Evolutionary conservation across 768 basidiomycete genomes (phyloP).

Genomic region (Pleurotus pulmonarius): DNA sequence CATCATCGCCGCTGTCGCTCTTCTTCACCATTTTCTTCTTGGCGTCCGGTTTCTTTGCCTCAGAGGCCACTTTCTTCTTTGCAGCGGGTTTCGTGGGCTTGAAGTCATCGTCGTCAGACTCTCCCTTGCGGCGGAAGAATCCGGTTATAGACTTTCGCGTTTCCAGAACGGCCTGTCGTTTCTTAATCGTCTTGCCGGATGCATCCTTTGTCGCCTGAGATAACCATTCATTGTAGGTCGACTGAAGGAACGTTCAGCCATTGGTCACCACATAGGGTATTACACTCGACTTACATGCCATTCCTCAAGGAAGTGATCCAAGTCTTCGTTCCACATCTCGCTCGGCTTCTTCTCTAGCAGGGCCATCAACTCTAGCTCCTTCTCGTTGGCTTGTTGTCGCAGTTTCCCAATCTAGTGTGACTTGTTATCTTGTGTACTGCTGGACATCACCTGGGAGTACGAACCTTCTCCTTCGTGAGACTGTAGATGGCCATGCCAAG

Average conservation of each 20-base stretch:
- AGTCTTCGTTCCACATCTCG: slow-evolving; percentile 86
- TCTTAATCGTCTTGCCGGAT: slow-evolving; percentile 45
- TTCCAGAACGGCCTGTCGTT: slow-evolving; percentile 24
- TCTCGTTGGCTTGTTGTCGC: slow-evolving; percentile 71
- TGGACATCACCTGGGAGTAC: background rate
- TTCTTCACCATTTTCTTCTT: slow-evolving; percentile 14
- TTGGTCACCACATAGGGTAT: background rate
- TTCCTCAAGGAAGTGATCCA: slow-evolving; percentile 77
- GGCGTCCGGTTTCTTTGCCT: slow-evolving; percentile 13
- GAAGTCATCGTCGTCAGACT: slow-evolving; percentile 17
- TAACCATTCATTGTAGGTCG: slow-evolving; percentile 41
- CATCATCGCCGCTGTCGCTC: slow-evolving; percentile 13
- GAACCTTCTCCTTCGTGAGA: slow-evolving; percentile 88
- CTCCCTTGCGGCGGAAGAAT: slow-evolving; percentile 11
- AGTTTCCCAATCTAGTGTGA: slow-evolving; percentile 75
- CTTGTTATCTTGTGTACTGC: background rate
- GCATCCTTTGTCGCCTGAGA: slow-evolving; percentile 35
- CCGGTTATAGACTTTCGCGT: slow-evolving; percentile 35
- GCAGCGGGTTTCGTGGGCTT: slow-evolving; percentile 23
- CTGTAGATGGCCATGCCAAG: slow-evolving; percentile 95
- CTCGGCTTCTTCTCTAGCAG: slow-evolving; percentile 77
- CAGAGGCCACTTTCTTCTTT: slow-evolving; percentile 22
- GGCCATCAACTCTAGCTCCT: slow-evolving; percentile 75
- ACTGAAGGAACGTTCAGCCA: too few relatives aligned
- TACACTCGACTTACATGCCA: slow-evolving; percentile 66